phyloP scores from a whole-genome alignment of 2,329 filamentous ascomycete genomes.

The Apiospora marii region DNA sequence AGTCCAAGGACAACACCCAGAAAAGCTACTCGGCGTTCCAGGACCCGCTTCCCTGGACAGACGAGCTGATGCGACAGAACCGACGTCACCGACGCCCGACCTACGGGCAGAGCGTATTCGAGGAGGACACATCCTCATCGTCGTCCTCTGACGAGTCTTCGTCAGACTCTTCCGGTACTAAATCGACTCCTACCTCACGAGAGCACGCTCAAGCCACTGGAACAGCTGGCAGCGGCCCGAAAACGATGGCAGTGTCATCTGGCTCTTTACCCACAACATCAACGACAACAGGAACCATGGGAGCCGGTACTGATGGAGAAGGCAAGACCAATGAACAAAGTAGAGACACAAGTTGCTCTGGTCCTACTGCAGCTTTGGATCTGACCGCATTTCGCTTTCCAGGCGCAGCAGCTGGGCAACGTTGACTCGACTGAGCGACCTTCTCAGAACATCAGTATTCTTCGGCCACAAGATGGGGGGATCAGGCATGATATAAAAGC shows the following conservation, averaged over 20 bases:
- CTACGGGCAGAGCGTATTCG: neutral
- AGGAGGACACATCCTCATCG: neutral
- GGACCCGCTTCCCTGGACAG: neutral
- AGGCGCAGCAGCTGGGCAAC: neutral
- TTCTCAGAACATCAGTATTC: neutral
- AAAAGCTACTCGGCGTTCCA: neutral
- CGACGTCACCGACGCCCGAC: neutral
- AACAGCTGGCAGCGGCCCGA: neutral
- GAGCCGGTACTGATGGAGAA: neutral
- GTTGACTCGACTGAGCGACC: neutral
- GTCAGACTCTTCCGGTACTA: neutral
- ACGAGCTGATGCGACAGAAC: neutral
- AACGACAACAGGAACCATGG: neutral
- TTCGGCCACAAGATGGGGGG: too few species aligned
- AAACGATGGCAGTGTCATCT: too few species aligned
- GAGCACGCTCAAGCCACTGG: neutral
- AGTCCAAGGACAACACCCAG: neutral
- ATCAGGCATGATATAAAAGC: neutral
- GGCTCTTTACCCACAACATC: too few species aligned
- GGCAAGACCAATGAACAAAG: neutral
- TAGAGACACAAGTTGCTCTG: neutral
- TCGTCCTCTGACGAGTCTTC: neutral
- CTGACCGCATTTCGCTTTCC: neutral
- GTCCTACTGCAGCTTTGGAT: neutral
- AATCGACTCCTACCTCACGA: neutral